phyloP scores from a whole-genome alignment of 257 asterid species.

The Capsicum rhomboideum region DNA sequence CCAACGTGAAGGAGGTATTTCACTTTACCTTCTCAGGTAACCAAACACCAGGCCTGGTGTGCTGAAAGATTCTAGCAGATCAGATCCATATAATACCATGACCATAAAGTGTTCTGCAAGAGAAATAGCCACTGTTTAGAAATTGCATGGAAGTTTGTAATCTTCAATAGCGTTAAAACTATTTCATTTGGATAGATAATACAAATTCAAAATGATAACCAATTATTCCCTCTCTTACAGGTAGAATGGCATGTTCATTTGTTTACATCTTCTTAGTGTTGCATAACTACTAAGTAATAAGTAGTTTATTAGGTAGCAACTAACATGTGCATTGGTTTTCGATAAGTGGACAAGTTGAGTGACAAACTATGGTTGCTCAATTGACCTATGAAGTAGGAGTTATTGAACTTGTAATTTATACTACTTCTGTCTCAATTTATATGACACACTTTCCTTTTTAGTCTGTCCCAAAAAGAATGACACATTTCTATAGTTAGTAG shows the following conservation, averaged over 20 bases:
- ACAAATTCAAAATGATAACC: not conserved
- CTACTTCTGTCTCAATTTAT: too few species aligned
- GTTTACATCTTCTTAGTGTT: not conserved
- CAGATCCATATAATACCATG: conserved; percentile 88
- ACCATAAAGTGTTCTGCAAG: conserved; percentile 57
- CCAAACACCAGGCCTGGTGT: conserved; percentile 93
- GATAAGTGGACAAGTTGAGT: not conserved
- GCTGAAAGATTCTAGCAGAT: conserved; percentile 71
- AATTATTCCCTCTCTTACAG: too few species aligned
- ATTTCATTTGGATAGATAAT: not conserved
- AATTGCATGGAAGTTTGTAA: not conserved
- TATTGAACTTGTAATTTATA: not conserved
- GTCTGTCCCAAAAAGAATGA: too few species aligned
- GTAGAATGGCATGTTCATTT: not conserved
- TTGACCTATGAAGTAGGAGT: not conserved
- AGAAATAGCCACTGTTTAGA: not conserved
- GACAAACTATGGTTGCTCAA: not conserved
- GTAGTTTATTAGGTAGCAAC: not conserved
- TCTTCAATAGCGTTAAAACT: not conserved
- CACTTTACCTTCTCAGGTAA: conserved; percentile 63
- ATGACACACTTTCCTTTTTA: too few species aligned
- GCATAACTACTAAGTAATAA: not conserved
- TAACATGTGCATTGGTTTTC: not conserved
- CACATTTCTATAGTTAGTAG: too few species aligned
- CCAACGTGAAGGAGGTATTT: not conserved